Base-by-base conservation (phyloP, 768 basidiomycete genomes). In the Myochromella boudieri region DNA sequence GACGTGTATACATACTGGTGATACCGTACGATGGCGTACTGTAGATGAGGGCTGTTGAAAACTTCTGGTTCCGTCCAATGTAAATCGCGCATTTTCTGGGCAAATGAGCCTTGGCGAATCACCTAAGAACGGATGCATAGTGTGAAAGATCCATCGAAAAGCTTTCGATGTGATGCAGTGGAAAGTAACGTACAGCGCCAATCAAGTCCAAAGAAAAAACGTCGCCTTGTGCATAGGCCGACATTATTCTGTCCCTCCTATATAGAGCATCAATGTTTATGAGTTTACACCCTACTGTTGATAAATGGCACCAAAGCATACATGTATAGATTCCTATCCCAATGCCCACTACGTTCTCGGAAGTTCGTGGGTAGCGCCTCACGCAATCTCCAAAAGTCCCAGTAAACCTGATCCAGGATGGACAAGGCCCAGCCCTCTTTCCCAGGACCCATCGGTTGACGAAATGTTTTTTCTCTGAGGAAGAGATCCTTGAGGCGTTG, bases 171-270 rank as follows among this genome's bases (percentile, higher is more conserved):
- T n/a, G n/a, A n/a, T n/a, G 32, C 2, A 34, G 37, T 20, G 43
- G 15, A 6, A 12, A 15, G 8, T 38, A 31, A 52, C 70, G 41
- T 46, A 82, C 82, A 1, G 82, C 82, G 2, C 80, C 80, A 5
- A 76, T 70, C 1, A 85, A 71, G 25, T 84, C 73, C 18, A 81
- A 60, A 0, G 81, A 83, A 52, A 78, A 84, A 0, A 71, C 66
- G 42, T 74, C 71, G 20, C 76, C 77, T 18, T 77, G 67, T 3
- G 52, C 59, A 55, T 84, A 84, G 0, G 80, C 80, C 31, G 65
- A 65, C 61, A 80, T 58, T 15, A 82, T 68, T 27, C 71, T 67
- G 2, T 58, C 55, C 29, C 65, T 57, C 33, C 77, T 78, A 32
- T 1, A 11, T 18, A 0, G n/a, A n/a, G n/a, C n/a, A n/a, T n/a